Conservation (phyloP, 805 yeast genomes). For the Ogataea glucozyma region DNA sequence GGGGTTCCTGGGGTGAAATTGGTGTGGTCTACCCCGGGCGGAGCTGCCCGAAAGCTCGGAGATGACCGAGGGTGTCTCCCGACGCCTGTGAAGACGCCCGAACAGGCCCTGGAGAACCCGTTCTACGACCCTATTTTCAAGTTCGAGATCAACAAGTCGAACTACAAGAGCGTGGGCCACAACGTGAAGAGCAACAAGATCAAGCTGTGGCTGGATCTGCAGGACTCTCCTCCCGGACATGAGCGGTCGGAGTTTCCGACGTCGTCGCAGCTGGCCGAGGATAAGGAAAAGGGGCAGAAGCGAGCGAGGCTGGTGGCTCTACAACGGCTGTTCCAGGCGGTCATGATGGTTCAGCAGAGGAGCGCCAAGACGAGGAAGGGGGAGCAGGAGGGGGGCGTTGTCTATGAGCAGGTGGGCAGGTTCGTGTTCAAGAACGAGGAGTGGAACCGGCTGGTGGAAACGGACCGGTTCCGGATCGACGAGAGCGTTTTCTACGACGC, state of each 20-base stretch:
- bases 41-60: slow-evolving; percentile 2
- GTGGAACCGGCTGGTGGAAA: slow-evolving; percentile 40
- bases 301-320: slow-evolving; percentile 42
- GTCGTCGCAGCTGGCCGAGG: slow-evolving; percentile 49
- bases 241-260: slow-evolving; percentile 60
- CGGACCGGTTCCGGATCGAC: slow-evolving; percentile 35
- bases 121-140: slow-evolving; percentile 30
- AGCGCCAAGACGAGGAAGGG: not conserved
- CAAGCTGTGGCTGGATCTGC: slow-evolving; percentile 32
- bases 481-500: slow-evolving; percentile 38
- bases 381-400: not conserved
- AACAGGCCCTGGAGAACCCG: slow-evolving; percentile 25
- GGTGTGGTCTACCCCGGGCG: slow-evolving; percentile 17
- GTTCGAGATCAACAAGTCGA: slow-evolving; percentile 27
- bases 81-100: slow-evolving; percentile 30
- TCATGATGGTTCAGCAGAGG: slow-evolving; percentile 30
- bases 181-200: slow-evolving; percentile 26
- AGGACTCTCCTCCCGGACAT: slow-evolving; percentile 55
- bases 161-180: slow-evolving; percentile 20
- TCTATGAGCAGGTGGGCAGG: slow-evolving; percentile 37
- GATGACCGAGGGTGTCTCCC: slow-evolving; percentile 8
- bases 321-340: slow-evolving; percentile 46
- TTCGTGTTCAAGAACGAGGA: slow-evolving; percentile 47
- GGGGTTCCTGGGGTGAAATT: slow-evolving; percentile 16
- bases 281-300: slow-evolving; percentile 30